Evolutionary conservation across 2,329 filamentous ascomycete genomes (phyloP), one percentile per base, ranked within the genome.

Genomic region (Sclerotinia glacialis): DNA sequence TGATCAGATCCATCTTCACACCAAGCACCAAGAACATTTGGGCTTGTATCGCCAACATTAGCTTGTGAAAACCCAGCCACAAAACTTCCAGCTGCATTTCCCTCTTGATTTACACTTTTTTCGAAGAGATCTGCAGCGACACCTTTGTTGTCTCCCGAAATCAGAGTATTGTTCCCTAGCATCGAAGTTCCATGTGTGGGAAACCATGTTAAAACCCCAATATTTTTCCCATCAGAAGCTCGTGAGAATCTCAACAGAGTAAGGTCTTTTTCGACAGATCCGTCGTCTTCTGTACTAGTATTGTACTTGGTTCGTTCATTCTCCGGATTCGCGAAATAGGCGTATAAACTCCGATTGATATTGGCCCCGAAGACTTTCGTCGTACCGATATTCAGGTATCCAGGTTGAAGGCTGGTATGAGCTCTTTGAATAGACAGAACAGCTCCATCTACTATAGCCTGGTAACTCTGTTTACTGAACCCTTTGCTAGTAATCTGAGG

Each of bases 131-230:
- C 90, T 0, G 93, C 91, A 2, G 94, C 93, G 8, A 97, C 92
- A 16, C 94, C 94, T 79, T 98, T 98, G 80, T 98, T 98, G 77
- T 98, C 94, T n/a, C 92, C 94, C 3, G 93, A 89, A 61, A 95
- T 86, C 18, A 97, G 83, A 0, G 93, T 97, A 78, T 97, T 97
- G 79, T 97, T 97, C 65, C 91, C 90, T 31, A 93, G 86, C 78
- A 97, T 86, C 0, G 92, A 96, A 0, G 94, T 98, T 56, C 93
- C 93, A 76, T 98, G 94, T 0, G 93, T 91, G 3, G 94, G 87
- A 76, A 94, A 97, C 91, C 93, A 98, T 21, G 92, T 95, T 67
- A 98, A 79, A 0, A 96, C 81, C 16, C 92, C 93, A 52, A 92
- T 86, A 67, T 89, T 89, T 78, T 92, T 93, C 58, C 84, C 83